phyloP scores from a whole-genome alignment of 805 yeast species.

The Ogataea salicorniae region DNA sequence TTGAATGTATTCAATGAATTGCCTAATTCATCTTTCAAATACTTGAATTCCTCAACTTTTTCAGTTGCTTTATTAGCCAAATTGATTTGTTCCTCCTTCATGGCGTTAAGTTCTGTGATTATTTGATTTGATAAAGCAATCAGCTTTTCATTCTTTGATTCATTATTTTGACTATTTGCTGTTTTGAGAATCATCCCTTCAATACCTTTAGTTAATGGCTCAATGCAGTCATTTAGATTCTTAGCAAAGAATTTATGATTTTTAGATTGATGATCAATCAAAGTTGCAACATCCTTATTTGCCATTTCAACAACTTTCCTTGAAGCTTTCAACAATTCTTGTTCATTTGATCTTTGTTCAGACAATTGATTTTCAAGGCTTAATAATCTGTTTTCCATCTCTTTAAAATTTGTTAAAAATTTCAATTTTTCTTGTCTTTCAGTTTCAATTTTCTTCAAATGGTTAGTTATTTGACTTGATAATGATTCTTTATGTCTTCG shows the following conservation, averaged over 20 bases:
- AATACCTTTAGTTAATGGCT: conserved; percentile 12
- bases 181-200: background rate
- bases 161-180: background rate
- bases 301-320: conserved; percentile 23
- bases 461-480: conserved; percentile 31
- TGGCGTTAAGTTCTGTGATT: background rate
- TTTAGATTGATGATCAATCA: conserved; percentile 17
- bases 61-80: conserved; percentile 3
- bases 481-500: conserved; percentile 37
- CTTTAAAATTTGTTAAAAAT: conserved; percentile 10
- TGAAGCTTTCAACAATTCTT: conserved; percentile 7
- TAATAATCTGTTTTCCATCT: conserved; percentile 29
- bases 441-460: conserved; percentile 12
- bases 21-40: conserved; percentile 6
- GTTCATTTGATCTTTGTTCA: conserved; percentile 11
- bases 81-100: conserved; percentile 6
- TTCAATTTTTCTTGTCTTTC: conserved; percentile 22
- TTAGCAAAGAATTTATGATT: conserved; percentile 11
- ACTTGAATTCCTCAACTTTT: conserved; percentile 9
- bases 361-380: conserved; percentile 31
- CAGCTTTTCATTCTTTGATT: background rate
- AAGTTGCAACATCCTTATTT: conserved; percentile 22
- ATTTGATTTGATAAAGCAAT: background rate
- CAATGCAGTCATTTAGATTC: conserved; percentile 12
- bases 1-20: background rate